phyloP scores from a whole-genome alignment of 1,284 basidiomycete species.

The Meira miltonrushii region DNA sequence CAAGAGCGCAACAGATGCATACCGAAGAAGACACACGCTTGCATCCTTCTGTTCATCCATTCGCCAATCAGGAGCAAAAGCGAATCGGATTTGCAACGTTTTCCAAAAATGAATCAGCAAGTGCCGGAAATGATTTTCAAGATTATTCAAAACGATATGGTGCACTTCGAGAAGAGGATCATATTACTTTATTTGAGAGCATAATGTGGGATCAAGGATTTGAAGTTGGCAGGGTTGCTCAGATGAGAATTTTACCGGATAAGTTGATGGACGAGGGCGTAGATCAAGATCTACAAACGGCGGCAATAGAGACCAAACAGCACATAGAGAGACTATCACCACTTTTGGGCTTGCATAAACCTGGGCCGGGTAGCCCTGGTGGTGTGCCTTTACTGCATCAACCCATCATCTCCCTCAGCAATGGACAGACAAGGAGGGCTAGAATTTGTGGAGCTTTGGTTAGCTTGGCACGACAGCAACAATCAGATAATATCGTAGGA shows the following conservation, averaged over 20 bases:
- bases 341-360: constrained; percentile 23
- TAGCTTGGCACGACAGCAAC: background rate
- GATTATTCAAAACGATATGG: constrained; percentile 47
- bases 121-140: constrained; percentile 23
- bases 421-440: constrained; percentile 84
- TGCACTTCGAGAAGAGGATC: constrained; percentile 42
- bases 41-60: background rate
- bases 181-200: constrained; percentile 41
- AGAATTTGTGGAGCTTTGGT: constrained; percentile 75
- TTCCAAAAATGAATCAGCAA: constrained; percentile 3
- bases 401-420: constrained; percentile 64
- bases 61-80: background rate
- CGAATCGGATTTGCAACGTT: constrained; percentile 1
- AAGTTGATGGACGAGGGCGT: constrained; percentile 19
- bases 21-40: background rate
- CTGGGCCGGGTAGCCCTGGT: background rate
- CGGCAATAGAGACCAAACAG: constrained; percentile 16
- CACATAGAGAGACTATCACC: constrained; percentile 30
- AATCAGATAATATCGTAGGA: background rate
- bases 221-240: constrained; percentile 32
- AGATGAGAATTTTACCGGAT: constrained; percentile 32
- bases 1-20: background rate
- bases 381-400: constrained; percentile 23
- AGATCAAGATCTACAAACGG: constrained; percentile 11
- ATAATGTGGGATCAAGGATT: constrained; percentile 39